Conservation (phyloP, 108 stramenopile genomes). For the Mediolabrus comicus region DNA sequence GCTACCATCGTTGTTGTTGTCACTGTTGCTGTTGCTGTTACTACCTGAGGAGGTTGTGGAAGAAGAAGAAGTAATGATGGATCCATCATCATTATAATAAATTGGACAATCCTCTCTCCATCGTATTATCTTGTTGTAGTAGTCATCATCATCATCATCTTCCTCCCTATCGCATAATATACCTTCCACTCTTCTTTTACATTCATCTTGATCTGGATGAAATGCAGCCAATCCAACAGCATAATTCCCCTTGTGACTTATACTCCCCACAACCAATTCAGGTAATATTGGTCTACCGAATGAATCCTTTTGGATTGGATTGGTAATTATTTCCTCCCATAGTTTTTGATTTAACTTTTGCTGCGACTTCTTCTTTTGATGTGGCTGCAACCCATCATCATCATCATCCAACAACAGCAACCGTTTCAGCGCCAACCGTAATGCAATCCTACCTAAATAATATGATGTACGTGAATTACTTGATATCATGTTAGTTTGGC, state of each 20-base stretch:
- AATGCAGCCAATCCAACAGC: constrained; percentile 39
- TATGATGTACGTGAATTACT: constrained; percentile 45
- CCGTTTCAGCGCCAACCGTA: constrained; percentile 56
- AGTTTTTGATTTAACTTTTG: constrained; percentile 2
- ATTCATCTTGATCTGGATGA: background rate
- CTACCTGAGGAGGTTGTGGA: too few relatives aligned
- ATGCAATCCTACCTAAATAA: constrained; percentile 76
- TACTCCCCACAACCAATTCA: constrained; percentile 57
- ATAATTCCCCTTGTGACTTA: constrained; percentile 69
- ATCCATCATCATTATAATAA: constrained; percentile 10
- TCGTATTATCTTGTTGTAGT: background rate
- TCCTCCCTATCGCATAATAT: background rate
- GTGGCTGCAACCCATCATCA: background rate
- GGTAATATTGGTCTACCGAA: constrained; percentile 71
- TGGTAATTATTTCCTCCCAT: constrained; percentile 14
- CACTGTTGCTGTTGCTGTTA: too few relatives aligned
- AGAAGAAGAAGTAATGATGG: too few relatives aligned
- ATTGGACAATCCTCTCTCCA: constrained; percentile 34
- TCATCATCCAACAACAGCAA: constrained; percentile 4
- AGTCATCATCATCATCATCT: background rate
- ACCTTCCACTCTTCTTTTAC: background rate
- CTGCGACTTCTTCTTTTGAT: background rate
- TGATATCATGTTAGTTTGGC: constrained; percentile 24
- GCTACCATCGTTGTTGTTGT: too few relatives aligned
- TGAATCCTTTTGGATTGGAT: constrained; percentile 64